Evolutionary conservation across 495 filamentous ascomycete species (phyloP).

Genomic region (Penicillium argentinense): DNA sequence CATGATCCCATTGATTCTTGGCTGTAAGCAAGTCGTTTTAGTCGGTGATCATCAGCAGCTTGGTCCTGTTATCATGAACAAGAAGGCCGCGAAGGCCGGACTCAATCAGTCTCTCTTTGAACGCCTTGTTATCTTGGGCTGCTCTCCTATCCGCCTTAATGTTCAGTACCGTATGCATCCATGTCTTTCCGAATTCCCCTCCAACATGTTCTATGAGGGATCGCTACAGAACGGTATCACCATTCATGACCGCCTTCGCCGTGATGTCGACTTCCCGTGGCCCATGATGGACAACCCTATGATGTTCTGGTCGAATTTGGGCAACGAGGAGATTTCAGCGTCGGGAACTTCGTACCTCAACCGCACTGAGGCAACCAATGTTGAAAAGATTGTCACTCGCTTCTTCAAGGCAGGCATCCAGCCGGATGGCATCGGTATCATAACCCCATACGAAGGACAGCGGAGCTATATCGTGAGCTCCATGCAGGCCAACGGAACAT

Average conservation of each 20-base stretch:
- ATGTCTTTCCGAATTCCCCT: constrained; percentile 95
- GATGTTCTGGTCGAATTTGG: constrained; percentile 99
- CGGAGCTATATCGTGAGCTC: constrained; percentile 97
- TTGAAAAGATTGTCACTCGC: constrained; percentile 96
- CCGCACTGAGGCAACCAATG: constrained; percentile 93
- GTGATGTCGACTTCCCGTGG: constrained; percentile 98
- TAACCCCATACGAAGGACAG: constrained; percentile 98
- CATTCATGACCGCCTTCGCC: constrained; percentile 79
- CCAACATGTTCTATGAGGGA: constrained; percentile 99
- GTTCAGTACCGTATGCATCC: constrained; percentile 99
- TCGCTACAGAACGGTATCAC: constrained; percentile 97
- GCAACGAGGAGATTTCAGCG: constrained; percentile 96
- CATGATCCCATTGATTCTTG: constrained; percentile 97
- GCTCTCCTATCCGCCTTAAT: constrained; percentile 88
- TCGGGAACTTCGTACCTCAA: constrained; percentile 98
- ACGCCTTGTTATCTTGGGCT: constrained; percentile 89
- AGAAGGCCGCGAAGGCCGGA: constrained; percentile 97
- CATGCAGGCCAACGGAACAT: constrained; percentile 95
- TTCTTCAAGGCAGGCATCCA: constrained; percentile 99
- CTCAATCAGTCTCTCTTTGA: constrained; percentile 98
- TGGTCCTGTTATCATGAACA: constrained; percentile 99
- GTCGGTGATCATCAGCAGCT: constrained; percentile 99
- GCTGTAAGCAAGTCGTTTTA: constrained; percentile 97
- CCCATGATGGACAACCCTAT: constrained; percentile 91
- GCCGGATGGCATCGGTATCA: constrained; percentile 90